Evolutionary conservation across 805 yeast species (phyloP).

Genomic region (Myxozyma monticola): DNA sequence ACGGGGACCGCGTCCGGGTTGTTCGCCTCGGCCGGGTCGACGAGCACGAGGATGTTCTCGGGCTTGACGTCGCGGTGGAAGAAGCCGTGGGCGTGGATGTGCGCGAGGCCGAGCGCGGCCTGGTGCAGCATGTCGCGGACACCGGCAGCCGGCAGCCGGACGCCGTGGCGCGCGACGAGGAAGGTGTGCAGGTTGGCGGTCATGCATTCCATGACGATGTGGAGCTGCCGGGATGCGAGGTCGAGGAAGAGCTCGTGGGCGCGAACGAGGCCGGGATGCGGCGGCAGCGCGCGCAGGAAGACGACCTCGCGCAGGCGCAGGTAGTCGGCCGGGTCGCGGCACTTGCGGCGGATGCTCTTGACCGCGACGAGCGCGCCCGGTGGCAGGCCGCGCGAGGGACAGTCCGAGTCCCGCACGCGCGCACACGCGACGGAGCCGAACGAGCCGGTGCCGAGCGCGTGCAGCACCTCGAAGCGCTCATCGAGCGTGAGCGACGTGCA

Average conservation of each 20-base stretch:
- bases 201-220: constrained; percentile 88
- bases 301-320: constrained; percentile 43
- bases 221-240: constrained; percentile 54
- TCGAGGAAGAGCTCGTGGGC: constrained; percentile 81
- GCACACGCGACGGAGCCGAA: constrained; percentile 39
- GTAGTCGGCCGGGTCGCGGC: constrained; percentile 56
- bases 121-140: constrained; percentile 44
- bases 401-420: constrained; percentile 11
- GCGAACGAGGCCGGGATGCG: constrained; percentile 71
- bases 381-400: constrained; percentile 1
- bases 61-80: constrained; percentile 94
- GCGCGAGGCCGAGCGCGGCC: constrained; percentile 71
- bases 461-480: constrained; percentile 31
- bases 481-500: constrained; percentile 7
- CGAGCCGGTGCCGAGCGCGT: constrained; percentile 36
- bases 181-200: constrained; percentile 72
- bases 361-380: constrained; percentile 59
- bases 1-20: constrained; percentile 57
- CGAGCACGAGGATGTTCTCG: constrained; percentile 73
- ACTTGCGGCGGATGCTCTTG: constrained; percentile 67
- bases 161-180: constrained; percentile 3
- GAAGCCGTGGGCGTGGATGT: constrained; percentile 68
- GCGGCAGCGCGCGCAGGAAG: constrained; percentile 48
- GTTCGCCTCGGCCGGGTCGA: background rate
- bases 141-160: background rate